Evolutionary conservation across 805 yeast species (phyloP), one percentile per base, ranked within the genome.

Genomic region (Ogataea glucozyma): DNA sequence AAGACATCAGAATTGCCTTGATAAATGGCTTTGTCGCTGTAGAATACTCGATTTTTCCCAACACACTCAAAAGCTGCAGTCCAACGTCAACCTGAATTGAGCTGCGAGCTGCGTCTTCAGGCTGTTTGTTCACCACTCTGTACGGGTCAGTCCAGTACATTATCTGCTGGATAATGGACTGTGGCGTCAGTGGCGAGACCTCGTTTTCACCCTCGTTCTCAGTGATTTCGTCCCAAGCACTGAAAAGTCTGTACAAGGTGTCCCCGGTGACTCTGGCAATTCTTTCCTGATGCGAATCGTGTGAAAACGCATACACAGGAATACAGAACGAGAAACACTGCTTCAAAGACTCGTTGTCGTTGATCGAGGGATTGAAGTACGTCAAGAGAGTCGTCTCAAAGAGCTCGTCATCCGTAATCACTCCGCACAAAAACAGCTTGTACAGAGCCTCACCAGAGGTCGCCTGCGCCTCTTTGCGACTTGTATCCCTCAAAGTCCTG

Each of bases 271-370:
- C 73, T 23, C 77, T 65, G 6, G 81, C 73, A 56, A 89, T 65
- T 46, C 81, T 71, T 37, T 72, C 74, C 60, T 88, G 97, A 59
- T 89, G 95, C 13, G 67, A 66, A 0, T 71, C 68, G 54, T 83
- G 89, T 24, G 95, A 85, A 57, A 80, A 85, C 27, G 93, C 81
- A 60, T 86, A 88, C 0, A 86, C 95, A 0, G 97, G 97, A 13
- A 90, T 71, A 60, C 96, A 89, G 56, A 87, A 90, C 8, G 93
- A 79, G 46, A 90, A 75, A 0, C 86, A 85, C 61, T 90, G 97
- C 36, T 81, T 71, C 47, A 90, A 68, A 12, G 81, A 77, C 43
- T 78, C 83, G 53, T 88, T 88, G 4, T 70, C 64, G 4, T 76
- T 63, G 41, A 83, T 82, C 4, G 68, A 62, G 0, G 93, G 89